These are phyloP conservation scores for Pseudonitzschia pungens DNA, from an alignment of 108 stramenopile genomes.

Conservation along the genomic window DNA sequence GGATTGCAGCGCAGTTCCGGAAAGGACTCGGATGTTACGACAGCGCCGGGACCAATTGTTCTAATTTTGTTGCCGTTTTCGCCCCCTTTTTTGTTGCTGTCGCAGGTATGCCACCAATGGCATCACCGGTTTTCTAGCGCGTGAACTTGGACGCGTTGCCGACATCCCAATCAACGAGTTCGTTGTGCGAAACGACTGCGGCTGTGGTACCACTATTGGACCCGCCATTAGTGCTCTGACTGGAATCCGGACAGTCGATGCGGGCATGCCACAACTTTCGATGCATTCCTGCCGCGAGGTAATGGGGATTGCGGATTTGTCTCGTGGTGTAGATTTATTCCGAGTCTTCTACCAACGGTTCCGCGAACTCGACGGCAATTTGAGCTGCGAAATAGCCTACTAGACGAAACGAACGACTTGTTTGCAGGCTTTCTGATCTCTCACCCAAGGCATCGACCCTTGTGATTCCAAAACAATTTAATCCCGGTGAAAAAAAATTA, in stretches of 20 bases:
- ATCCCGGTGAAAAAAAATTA: too few relatives aligned
- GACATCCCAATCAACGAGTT: constrained; percentile 50
- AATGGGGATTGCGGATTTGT: constrained; percentile 83
- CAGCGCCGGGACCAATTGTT: not conserved
- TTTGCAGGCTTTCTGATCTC: too few relatives aligned
- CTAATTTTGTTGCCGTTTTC: not conserved
- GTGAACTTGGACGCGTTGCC: constrained; percentile 75
- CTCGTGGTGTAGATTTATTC: constrained; percentile 67
- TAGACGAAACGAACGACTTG: not conserved
- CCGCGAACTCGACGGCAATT: constrained; percentile 61
- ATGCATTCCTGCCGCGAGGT: constrained; percentile 91
- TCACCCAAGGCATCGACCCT: too few relatives aligned
- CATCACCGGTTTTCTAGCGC: constrained; percentile 84
- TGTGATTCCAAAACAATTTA: too few relatives aligned
- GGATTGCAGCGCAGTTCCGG: not conserved
- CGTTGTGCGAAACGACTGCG: constrained; percentile 87
- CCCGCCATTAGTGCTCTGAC: constrained; percentile 82
- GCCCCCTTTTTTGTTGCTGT: not conserved
- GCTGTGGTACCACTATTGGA: constrained; percentile 93
- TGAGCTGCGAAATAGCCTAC: constrained; percentile 23
- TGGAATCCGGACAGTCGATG: constrained; percentile 91
- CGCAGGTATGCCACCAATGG: constrained; percentile 70
- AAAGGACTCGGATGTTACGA: not conserved
- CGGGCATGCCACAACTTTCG: constrained; percentile 93
- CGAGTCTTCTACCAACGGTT: constrained; percentile 70